These are phyloP conservation scores for Hyaloscypha finlandica DNA, from an alignment of 495 filamentous ascomycete species.

Conservation along the genomic window DNA sequence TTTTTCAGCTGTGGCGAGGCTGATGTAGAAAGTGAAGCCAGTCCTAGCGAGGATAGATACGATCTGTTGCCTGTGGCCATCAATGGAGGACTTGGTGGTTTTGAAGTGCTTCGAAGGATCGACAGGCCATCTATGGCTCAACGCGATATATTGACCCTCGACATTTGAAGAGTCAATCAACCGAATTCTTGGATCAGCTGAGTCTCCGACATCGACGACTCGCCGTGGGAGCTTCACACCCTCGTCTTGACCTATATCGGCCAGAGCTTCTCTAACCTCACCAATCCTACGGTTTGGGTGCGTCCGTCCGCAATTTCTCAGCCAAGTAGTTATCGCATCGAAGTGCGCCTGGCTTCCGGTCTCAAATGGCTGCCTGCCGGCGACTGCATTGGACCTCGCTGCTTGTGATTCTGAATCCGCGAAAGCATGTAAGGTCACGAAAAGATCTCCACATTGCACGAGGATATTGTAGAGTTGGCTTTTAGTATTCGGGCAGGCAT, in stretches of 20 bases:
- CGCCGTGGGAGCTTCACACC: slow-evolving; percentile 7
- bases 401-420: slow-evolving; percentile 6
- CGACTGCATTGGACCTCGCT: slow-evolving; percentile 1
- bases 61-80: too few species aligned
- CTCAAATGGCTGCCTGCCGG: slow-evolving; percentile 9
- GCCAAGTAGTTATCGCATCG: slow-evolving; percentile 7
- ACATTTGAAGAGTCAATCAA: slow-evolving; percentile 7
- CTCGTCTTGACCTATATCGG: not conserved
- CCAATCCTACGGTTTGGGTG: slow-evolving; percentile 1
- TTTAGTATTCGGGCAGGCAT: too few species aligned
- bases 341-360: slow-evolving; percentile 6
- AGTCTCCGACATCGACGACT: slow-evolving; percentile 6
- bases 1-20: too few species aligned
- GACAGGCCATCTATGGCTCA: slow-evolving; percentile 13
- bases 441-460: slow-evolving; percentile 14
- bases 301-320: not conserved
- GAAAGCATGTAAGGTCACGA: slow-evolving; percentile 7
- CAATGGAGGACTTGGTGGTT: not conserved
- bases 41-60: too few species aligned
- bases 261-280: too few species aligned
- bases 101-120: slow-evolving; percentile 10
- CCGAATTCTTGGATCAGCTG: slow-evolving; percentile 2
- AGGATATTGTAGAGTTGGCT: slow-evolving; percentile 2
- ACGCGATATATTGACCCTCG: slow-evolving; percentile 8
- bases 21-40: too few species aligned